Evolutionary conservation across 495 filamentous ascomycete genomes (phyloP).

Genomic region (Aspergillus carlsbadensis): DNA sequence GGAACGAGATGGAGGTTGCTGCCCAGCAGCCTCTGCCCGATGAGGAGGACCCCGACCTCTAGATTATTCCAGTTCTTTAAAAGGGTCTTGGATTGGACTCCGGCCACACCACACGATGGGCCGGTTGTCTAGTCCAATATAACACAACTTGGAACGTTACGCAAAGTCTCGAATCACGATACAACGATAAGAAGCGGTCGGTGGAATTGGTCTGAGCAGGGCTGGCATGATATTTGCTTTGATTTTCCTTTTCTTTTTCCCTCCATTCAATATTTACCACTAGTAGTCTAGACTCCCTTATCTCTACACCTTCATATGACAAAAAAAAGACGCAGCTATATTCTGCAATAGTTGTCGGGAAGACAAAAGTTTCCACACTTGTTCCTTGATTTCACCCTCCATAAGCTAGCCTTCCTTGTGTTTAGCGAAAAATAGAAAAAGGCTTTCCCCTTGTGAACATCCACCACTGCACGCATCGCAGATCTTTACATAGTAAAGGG

Average conservation of each 20-base stretch:
- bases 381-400: background rate
- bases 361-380: slow-evolving; percentile 16
- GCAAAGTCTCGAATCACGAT: slow-evolving; percentile 40
- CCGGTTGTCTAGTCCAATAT: slow-evolving; percentile 11
- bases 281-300: slow-evolving; percentile 48
- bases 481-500: background rate
- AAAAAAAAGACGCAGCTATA: slow-evolving; percentile 16
- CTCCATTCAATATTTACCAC: slow-evolving; percentile 27
- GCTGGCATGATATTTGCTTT: slow-evolving; percentile 40
- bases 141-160: slow-evolving; percentile 22
- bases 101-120: slow-evolving; percentile 1
- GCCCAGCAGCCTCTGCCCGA: slow-evolving; percentile 84
- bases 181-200: slow-evolving; percentile 42
- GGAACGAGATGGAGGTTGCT: slow-evolving; percentile 84
- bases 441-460: no score
- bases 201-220: slow-evolving; percentile 36
- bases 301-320: slow-evolving; percentile 30
- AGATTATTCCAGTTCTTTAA: slow-evolving; percentile 26
- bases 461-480: no score
- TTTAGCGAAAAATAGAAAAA: background rate
- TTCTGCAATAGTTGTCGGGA: slow-evolving; percentile 11
- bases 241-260: slow-evolving; percentile 35
- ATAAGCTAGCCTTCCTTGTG: background rate
- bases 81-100: slow-evolving; percentile 21
- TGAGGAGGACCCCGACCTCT: slow-evolving; percentile 86